These are phyloP conservation scores for Sphagnum magellanicum DNA, from an alignment of 228 moss, liverwort and hornwort species.

Conservation along the genomic window DNA sequence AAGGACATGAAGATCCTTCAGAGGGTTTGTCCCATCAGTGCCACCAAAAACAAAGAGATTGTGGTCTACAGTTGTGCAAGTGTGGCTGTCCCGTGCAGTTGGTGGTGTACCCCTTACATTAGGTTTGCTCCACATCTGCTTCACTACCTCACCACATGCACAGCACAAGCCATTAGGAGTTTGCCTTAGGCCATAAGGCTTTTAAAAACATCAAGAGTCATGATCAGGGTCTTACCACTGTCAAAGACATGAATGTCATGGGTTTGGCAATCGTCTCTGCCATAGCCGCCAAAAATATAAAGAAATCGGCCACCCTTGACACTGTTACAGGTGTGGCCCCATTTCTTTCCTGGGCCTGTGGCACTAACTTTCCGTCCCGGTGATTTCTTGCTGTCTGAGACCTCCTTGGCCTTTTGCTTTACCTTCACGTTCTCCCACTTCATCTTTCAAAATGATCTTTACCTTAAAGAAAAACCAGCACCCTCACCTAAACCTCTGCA, in stretches of 20 bases:
- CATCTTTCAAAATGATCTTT: slow-evolving; percentile 24
- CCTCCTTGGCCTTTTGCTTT: slow-evolving; percentile 72
- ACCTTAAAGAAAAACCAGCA: background rate
- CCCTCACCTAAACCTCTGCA: too few species aligned
- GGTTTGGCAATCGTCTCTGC: slow-evolving; percentile 94
- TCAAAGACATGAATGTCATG: slow-evolving; percentile 95
- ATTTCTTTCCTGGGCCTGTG: slow-evolving; percentile 90
- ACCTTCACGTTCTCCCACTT: slow-evolving; percentile 99
- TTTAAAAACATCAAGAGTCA: background rate
- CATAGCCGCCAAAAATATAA: slow-evolving; percentile 97
- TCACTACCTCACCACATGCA: slow-evolving; percentile 25
- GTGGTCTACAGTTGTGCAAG: slow-evolving; percentile 71
- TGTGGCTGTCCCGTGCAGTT: slow-evolving; percentile 93
- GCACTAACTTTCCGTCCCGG: slow-evolving; percentile 80
- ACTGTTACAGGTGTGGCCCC: slow-evolving; percentile 96
- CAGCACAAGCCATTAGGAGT: too few species aligned
- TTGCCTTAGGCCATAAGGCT: too few species aligned
- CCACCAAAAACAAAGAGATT: slow-evolving; percentile 89
- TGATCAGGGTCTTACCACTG: slow-evolving; percentile 42
- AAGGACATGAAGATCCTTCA: slow-evolving; percentile 84
- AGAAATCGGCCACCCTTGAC: slow-evolving; percentile 88
- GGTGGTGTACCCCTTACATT: slow-evolving; percentile 82
- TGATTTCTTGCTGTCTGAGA: slow-evolving; percentile 71
- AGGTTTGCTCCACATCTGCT: slow-evolving; percentile 96
- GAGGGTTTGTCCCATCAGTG: slow-evolving; percentile 81